These are phyloP conservation scores for Przewalskia tangutica DNA, from an alignment of 257 asterid genomes.

Conservation along the genomic window DNA sequence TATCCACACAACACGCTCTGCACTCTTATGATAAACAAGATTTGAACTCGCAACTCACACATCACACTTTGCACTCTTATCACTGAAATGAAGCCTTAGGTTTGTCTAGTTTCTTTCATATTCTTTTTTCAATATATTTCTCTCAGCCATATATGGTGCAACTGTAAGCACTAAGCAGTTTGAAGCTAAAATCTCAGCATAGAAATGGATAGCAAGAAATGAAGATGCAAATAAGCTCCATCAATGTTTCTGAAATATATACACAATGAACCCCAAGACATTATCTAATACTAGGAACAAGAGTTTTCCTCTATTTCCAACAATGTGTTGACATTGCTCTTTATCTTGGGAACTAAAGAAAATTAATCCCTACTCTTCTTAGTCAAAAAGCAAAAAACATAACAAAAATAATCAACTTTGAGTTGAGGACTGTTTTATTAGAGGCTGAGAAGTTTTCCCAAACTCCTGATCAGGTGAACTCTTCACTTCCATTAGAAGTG, in stretches of 20 bases:
- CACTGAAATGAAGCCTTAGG: too few relatives aligned
- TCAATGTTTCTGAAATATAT: slow-evolving; percentile 39
- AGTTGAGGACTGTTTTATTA: slow-evolving; percentile 62
- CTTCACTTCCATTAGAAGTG: slow-evolving; percentile 88
- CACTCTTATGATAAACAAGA: too few relatives aligned
- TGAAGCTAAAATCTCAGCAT: background rate
- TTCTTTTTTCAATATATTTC: background rate
- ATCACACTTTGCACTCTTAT: too few relatives aligned
- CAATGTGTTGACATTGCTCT: background rate
- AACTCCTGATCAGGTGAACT: slow-evolving; percentile 52
- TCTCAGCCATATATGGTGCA: too few relatives aligned
- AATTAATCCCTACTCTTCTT: slow-evolving; percentile 15
- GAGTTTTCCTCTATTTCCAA: slow-evolving; percentile 12
- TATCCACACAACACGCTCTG: too few relatives aligned
- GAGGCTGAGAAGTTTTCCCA: slow-evolving; percentile 83
- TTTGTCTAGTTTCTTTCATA: too few relatives aligned
- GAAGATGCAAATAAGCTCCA: slow-evolving; percentile 9
- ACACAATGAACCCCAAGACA: slow-evolving; percentile 20
- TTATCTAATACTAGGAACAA: slow-evolving; percentile 19
- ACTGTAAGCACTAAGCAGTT: too few relatives aligned
- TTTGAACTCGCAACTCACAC: too few relatives aligned
- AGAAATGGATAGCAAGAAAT: background rate
- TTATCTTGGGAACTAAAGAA: slow-evolving; percentile 7
- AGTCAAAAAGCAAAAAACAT: background rate
- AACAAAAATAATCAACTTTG: slow-evolving; percentile 33